Conservation (phyloP, 257 asterid genomes). For the Verbascum thapsus region DNA sequence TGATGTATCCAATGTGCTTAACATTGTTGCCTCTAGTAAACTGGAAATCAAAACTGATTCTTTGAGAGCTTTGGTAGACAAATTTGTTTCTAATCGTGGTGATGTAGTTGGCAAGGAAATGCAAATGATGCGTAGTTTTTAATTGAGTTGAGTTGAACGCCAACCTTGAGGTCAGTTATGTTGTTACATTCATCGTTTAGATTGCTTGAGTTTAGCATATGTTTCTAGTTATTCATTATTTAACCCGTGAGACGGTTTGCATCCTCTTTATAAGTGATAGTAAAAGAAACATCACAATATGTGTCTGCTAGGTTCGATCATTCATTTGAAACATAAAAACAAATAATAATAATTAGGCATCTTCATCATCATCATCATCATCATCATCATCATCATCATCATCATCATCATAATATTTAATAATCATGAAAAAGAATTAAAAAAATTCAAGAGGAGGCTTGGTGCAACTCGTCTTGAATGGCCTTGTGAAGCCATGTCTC, state of each 20-base stretch:
- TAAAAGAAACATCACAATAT: neutral
- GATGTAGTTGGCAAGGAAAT: slow-evolving; percentile 12
- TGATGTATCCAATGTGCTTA: slow-evolving; percentile 50
- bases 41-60: slow-evolving; percentile 34
- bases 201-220: too few species aligned
- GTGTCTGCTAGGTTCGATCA: neutral
- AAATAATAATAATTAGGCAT: neutral
- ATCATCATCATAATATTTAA: neutral
- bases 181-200: neutral
- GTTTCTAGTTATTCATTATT: too few species aligned
- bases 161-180: neutral
- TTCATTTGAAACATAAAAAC: too few species aligned
- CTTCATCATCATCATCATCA: neutral
- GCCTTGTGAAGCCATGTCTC: slow-evolving; percentile 83
- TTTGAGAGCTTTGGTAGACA: slow-evolving; percentile 47
- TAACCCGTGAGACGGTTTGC: neutral
- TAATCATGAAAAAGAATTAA: neutral
- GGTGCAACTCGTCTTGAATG: slow-evolving; percentile 40
- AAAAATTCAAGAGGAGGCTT: slow-evolving; percentile 9
- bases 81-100: slow-evolving; percentile 31
- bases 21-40: slow-evolving; percentile 45
- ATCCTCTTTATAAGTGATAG: neutral
- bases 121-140: slow-evolving; percentile 28
- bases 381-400: neutral
- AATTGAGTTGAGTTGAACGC: slow-evolving; percentile 22